phyloP scores from a whole-genome alignment of 2,329 filamentous ascomycete genomes.

The Aaosphaeria pasadenensis region DNA sequence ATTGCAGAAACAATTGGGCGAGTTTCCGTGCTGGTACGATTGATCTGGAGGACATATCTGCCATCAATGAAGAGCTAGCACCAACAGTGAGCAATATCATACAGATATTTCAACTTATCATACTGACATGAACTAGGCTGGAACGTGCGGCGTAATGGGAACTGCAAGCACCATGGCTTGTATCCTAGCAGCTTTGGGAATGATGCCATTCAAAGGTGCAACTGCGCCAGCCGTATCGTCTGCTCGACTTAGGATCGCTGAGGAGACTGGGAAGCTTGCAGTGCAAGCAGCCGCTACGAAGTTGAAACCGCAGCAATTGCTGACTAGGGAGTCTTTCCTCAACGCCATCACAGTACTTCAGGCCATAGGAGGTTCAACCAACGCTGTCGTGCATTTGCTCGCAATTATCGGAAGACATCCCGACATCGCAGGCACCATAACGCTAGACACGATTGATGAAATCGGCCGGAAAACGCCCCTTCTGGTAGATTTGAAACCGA shows the following conservation, averaged over 20 bases:
- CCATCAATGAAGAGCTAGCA: constrained; percentile 69
- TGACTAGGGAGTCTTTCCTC: constrained; percentile 47
- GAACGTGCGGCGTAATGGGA: constrained; percentile 50
- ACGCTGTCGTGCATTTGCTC: constrained; percentile 44
- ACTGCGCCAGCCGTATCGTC: constrained; percentile 55
- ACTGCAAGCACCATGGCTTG: constrained; percentile 59
- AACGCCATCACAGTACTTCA: constrained; percentile 47
- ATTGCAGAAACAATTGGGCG: constrained; percentile 73
- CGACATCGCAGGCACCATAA: constrained; percentile 65
- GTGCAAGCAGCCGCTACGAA: constrained; percentile 41
- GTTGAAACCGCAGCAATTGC: constrained; percentile 43
- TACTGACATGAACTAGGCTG: constrained; percentile 28
- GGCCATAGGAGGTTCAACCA: constrained; percentile 45
- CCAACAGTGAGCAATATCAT: constrained; percentile 56
- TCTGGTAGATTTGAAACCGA: constrained; percentile 79
- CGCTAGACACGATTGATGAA: constrained; percentile 74
- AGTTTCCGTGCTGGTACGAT: constrained; percentile 63
- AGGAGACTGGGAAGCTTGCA: constrained; percentile 52
- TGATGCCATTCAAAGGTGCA: constrained; percentile 53
- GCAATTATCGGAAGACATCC: constrained; percentile 52
- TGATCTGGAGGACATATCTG: constrained; percentile 69
- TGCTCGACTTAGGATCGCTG: constrained; percentile 51
- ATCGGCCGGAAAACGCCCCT: constrained; percentile 77
- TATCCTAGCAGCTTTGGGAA: constrained; percentile 49
- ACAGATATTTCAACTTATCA: not conserved